A percentile compares a stretch with the other conserved stretches of the same genome.
phyloP scores from a whole-genome alignment of 495 filamentous ascomycete genomes.

The Aspergillus incahuasiensis region DNA sequence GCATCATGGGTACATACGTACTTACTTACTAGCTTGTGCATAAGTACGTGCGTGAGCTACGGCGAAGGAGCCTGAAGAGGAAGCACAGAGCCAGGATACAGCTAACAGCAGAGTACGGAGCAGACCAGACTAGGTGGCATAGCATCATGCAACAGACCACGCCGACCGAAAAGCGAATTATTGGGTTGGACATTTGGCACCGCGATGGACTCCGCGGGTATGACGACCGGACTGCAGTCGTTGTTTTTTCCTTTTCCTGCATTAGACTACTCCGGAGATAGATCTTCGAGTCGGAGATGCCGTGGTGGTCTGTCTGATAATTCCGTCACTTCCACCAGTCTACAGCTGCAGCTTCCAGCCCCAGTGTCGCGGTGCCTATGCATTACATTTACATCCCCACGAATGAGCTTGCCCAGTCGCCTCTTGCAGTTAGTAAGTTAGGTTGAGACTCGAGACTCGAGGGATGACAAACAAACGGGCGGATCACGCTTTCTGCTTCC shows the following conservation, averaged over 20 bases:
- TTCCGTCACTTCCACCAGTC: not conserved
- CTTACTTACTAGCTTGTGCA: not conserved
- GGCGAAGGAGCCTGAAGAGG: too few relatives aligned
- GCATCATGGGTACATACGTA: not conserved
- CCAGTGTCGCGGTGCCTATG: not conserved
- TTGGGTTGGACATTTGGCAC: too few relatives aligned
- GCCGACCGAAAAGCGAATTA: not conserved
- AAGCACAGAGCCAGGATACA: too few relatives aligned
- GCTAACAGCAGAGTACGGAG: not conserved
- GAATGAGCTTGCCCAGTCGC: conserved; percentile 2
- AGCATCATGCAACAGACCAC: not conserved
- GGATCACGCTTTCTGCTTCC: conserved; percentile 1
- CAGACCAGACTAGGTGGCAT: not conserved
- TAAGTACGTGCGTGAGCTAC: not conserved
- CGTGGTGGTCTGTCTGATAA: too few relatives aligned
- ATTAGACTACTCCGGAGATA: not conserved
- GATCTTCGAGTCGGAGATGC: not conserved
- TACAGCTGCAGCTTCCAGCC: not conserved
- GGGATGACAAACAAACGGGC: conserved; percentile 1
- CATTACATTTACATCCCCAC: conserved; percentile 12
- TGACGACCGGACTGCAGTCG: not conserved
- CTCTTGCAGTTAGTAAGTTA: not conserved
- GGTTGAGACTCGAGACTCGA: not conserved
- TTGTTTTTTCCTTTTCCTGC: not conserved
- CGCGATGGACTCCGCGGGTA: too few relatives aligned